These are phyloP conservation scores for Thermomyces lanuginosus DNA, from an alignment of 2,329 filamentous ascomycete species.

Conservation along the genomic window DNA sequence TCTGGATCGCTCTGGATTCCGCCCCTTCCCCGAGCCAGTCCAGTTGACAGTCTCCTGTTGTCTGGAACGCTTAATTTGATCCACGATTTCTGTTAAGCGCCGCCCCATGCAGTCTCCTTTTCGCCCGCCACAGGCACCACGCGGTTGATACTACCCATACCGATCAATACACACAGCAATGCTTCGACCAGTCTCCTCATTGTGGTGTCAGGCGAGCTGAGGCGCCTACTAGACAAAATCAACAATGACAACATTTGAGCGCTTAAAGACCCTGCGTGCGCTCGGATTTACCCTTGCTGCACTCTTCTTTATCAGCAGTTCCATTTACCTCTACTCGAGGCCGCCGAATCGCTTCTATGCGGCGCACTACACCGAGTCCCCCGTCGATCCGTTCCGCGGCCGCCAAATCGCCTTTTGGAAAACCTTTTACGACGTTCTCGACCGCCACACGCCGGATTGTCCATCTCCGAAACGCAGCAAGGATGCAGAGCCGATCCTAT, in stretches of 20 bases:
- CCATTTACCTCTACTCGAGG: constrained; percentile 22
- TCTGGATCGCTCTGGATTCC: too few relatives aligned
- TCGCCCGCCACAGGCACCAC: too few relatives aligned
- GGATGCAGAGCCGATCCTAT: constrained; percentile 13
- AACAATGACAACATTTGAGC: background rate
- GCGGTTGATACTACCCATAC: constrained; percentile 1
- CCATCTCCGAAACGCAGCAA: constrained; percentile 14
- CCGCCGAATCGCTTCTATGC: constrained; percentile 7
- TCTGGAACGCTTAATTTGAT: too few relatives aligned
- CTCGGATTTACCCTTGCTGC: constrained; percentile 5
- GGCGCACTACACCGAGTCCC: constrained; percentile 7
- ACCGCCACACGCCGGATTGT: constrained; percentile 17
- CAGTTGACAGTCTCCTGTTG: too few relatives aligned
- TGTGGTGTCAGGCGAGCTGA: background rate
- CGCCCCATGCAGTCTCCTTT: too few relatives aligned
- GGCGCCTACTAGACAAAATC: too few relatives aligned
- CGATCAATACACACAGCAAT: constrained; percentile 1
- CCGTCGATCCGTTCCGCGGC: constrained; percentile 7
- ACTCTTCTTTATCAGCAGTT: constrained; percentile 11
- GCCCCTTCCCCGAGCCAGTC: too few relatives aligned
- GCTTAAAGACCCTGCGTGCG: constrained; percentile 3
- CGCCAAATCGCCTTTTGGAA: constrained; percentile 25
- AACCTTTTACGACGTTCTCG: constrained; percentile 17
- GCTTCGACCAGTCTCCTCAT: background rate
- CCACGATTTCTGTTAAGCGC: too few relatives aligned